Evolutionary conservation across 176 grass and related monocot genomes (phyloP), one percentile per base, ranked within the genome.

Genomic region (Oryza meyeriana): DNA sequence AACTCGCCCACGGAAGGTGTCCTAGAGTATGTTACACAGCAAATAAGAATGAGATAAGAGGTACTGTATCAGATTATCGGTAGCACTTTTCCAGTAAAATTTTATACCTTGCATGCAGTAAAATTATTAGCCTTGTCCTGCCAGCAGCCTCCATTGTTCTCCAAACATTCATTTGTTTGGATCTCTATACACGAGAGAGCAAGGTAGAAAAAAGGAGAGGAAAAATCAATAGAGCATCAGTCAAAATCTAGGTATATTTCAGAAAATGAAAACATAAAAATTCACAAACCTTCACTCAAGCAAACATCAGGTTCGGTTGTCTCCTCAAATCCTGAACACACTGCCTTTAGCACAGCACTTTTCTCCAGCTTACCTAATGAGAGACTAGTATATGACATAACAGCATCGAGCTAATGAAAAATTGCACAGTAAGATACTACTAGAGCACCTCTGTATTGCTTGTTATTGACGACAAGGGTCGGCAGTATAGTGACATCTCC

Each of bases 91-190:
- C 5, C 3, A 31, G n/a, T 38, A 47, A 83, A 83, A 64, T 16
- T 14, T 1, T 58, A 22, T 81, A 97, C 94, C 94, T 91, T 97
- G 91, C 94, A 97, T 14, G 94, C 91, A 58, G 91, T 89, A 45
- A 94, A 83, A 69, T 89, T 94, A 70, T 59, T 78, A 63, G 70
- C 25, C 30, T 86, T 85, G 47, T 94, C 89, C 72, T 81, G 83
- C 94, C 94, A 97, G 61, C 94, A 97, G 74, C 94, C 94, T 80
- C 91, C 94, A 85, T 97, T 97, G 81, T 94, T 91, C 26, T 94
- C 94, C 89, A 97, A 89, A 83, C 94, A 97, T 80, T 97, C 89
- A 65, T 97, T 97, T 88, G 94, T 97, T 87, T 97, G 69, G 12
- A 97, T 93, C 10, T 94, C 94, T 94, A 31, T 69, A 73, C 30